Evolutionary conservation across 2,329 filamentous ascomycete genomes (phyloP).

Genomic region (Xylaria sp.): DNA sequence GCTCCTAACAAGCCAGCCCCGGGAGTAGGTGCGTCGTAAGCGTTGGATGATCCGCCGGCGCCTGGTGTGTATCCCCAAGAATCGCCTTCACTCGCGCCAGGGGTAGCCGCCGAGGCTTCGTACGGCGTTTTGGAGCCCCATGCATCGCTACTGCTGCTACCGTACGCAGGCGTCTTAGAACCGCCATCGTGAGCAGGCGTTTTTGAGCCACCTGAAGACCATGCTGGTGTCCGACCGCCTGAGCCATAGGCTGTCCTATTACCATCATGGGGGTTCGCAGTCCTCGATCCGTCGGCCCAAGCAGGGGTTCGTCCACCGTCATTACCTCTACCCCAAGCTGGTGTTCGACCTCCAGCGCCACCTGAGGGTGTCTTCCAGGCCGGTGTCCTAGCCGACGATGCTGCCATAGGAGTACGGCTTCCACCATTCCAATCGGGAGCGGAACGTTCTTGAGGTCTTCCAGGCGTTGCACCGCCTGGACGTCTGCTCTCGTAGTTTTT

Average conservation of each 20-base stretch:
- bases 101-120: conserved; percentile 54
- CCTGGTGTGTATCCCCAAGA: conserved; percentile 56
- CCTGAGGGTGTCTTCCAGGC: conserved; percentile 65
- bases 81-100: conserved; percentile 53
- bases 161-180: conserved; percentile 63
- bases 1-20: conserved; percentile 51
- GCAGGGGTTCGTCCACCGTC: conserved; percentile 62
- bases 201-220: conserved; percentile 66
- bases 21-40: conserved; percentile 68
- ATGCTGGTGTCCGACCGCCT: conserved; percentile 67
- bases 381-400: conserved; percentile 63
- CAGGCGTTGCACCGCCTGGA: conserved; percentile 44
- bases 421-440: conserved; percentile 56
- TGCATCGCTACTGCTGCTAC: conserved; percentile 44
- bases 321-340: conserved; percentile 55
- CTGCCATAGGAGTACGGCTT: conserved; percentile 63
- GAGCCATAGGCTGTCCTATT: conserved; percentile 72
- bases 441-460: conserved; percentile 40
- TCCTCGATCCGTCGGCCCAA: conserved; percentile 64
- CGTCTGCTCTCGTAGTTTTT: conserved; percentile 56
- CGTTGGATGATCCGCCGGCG: conserved; percentile 39
- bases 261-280: conserved; percentile 66
- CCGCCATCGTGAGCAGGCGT: conserved; percentile 66
- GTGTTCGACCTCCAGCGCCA: conserved; percentile 52
- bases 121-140: conserved; percentile 79